Conservation (phyloP, 2,329 filamentous ascomycete species). For the Ophiosphaerella narmari region DNA sequence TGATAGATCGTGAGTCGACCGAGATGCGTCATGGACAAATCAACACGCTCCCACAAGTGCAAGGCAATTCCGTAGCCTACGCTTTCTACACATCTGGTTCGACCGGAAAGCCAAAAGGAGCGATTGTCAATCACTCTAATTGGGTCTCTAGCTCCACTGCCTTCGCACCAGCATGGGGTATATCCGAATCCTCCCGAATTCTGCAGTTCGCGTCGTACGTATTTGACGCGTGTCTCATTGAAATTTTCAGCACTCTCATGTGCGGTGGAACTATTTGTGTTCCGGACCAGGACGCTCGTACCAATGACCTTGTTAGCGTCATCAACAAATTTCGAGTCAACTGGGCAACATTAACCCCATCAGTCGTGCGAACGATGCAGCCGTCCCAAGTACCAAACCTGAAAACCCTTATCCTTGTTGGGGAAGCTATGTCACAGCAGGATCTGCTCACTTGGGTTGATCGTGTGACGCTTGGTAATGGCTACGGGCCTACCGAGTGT, state of each 20-base stretch:
- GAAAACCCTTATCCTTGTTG: slow-evolving; percentile 34
- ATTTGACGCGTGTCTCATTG: slow-evolving; percentile 54
- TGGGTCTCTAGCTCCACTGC: slow-evolving; percentile 54
- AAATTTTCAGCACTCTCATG: slow-evolving; percentile 53
- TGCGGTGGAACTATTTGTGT: slow-evolving; percentile 55
- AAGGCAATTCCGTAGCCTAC: slow-evolving; percentile 60
- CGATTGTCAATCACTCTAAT: slow-evolving; percentile 65
- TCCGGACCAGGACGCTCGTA: slow-evolving; percentile 53
- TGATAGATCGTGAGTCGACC: slow-evolving; percentile 49
- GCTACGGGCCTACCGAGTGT: slow-evolving; percentile 49
- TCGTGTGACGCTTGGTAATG: slow-evolving; percentile 43
- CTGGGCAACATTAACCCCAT: slow-evolving; percentile 53
- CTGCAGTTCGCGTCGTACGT: slow-evolving; percentile 55
- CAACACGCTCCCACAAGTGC: slow-evolving; percentile 35
- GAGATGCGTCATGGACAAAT: slow-evolving; percentile 39
- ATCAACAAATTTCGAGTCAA: slow-evolving; percentile 46
- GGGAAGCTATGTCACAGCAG: slow-evolving; percentile 41
- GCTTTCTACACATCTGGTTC: slow-evolving; percentile 65
- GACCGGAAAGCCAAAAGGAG: slow-evolving; percentile 62
- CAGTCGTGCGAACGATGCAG: slow-evolving; percentile 39
- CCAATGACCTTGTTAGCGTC: slow-evolving; percentile 52
- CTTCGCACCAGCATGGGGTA: slow-evolving; percentile 42
- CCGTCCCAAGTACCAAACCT: slow-evolving; percentile 34
- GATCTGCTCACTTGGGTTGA: slow-evolving; percentile 44
- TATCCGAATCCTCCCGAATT: slow-evolving; percentile 59